A percentile compares a stretch with the other conserved stretches of the same genome.
phyloP scores from a whole-genome alignment of 805 yeast species.

The Monosporozyma siamensis region DNA sequence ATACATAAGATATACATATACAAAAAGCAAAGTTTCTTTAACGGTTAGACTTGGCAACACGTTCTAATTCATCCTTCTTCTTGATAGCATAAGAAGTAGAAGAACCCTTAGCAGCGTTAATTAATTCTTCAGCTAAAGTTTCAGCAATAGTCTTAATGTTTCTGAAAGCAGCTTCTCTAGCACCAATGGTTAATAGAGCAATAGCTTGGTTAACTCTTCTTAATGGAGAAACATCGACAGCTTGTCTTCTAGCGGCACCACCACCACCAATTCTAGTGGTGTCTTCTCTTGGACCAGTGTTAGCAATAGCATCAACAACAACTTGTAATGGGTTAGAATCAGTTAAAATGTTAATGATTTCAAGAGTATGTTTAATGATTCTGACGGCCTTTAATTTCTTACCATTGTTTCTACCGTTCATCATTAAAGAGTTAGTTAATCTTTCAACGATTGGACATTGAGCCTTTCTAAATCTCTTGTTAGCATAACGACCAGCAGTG shows the following conservation, averaged over 20 bases:
- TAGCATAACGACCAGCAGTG: conserved; percentile 99
- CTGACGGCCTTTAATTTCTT: conserved; percentile 99
- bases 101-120: conserved; percentile 99
- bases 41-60: conserved; percentile 99
- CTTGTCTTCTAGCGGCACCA: conserved; percentile 99
- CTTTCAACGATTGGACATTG: conserved; percentile 99
- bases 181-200: conserved; percentile 96
- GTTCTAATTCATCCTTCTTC: conserved; percentile 99
- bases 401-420: conserved; percentile 99
- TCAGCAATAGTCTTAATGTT: conserved; percentile 99
- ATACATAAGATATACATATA: conserved; percentile 8
- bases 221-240: conserved; percentile 99
- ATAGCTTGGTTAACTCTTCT: conserved; percentile 99
- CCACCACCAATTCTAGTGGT: conserved; percentile 99
- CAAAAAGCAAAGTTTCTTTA: conserved; percentile 35
- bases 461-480: conserved; percentile 99
- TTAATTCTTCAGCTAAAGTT: conserved; percentile 99
- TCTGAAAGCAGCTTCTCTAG: conserved; percentile 99
- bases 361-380: conserved; percentile 98
- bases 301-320: conserved; percentile 96
- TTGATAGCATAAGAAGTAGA: conserved; percentile 99
- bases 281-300: conserved; percentile 99
- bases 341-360: conserved; percentile 92
- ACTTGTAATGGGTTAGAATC: conserved; percentile 99
- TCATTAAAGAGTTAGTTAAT: conserved; percentile 98